Conservation (phyloP, 2,329 filamentous ascomycete species). For the Periglandula ipomoeae region DNA sequence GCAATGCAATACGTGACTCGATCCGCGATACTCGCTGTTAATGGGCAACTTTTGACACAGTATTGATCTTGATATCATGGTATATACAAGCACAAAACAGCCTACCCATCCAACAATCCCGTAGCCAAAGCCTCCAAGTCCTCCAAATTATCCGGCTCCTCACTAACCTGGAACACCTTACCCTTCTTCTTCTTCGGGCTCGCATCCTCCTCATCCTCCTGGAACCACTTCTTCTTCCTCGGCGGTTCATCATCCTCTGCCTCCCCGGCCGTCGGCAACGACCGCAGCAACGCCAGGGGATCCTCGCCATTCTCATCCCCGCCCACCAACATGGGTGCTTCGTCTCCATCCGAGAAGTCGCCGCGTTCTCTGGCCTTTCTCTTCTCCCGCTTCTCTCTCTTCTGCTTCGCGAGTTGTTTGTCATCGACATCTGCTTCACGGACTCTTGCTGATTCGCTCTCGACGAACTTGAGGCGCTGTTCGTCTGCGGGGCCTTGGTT, state of each 20-base stretch:
- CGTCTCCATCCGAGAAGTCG: slow-evolving; percentile 23
- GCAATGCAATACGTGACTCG: too few relatives aligned
- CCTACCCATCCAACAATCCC: slow-evolving; percentile 50
- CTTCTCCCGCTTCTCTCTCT: slow-evolving; percentile 65
- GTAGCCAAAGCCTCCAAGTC: slow-evolving; percentile 71
- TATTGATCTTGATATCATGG: too few relatives aligned
- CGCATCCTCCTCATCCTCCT: slow-evolving; percentile 59
- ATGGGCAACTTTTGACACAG: too few relatives aligned
- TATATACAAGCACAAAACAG: neutral
- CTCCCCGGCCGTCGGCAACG: slow-evolving; percentile 38
- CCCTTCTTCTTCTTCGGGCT: slow-evolving; percentile 37
- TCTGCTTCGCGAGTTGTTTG: slow-evolving; percentile 70
- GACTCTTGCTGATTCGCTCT: slow-evolving; percentile 63
- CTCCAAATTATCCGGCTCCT: slow-evolving; percentile 69
- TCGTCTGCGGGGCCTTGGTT: slow-evolving; percentile 65
- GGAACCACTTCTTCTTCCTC: slow-evolving; percentile 72
- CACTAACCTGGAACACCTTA: slow-evolving; percentile 51
- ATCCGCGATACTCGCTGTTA: too few relatives aligned
- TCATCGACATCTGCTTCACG: slow-evolving; percentile 70
- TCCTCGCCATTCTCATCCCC: slow-evolving; percentile 38
- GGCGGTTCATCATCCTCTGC: slow-evolving; percentile 29
- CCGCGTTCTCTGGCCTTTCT: slow-evolving; percentile 54
- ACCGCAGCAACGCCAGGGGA: slow-evolving; percentile 48
- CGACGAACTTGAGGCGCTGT: slow-evolving; percentile 70
- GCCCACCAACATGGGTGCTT: slow-evolving; percentile 26